These are phyloP conservation scores for Saccharomycopsis oosterbeekiorum DNA, from an alignment of 805 yeast species.

Conservation along the genomic window DNA sequence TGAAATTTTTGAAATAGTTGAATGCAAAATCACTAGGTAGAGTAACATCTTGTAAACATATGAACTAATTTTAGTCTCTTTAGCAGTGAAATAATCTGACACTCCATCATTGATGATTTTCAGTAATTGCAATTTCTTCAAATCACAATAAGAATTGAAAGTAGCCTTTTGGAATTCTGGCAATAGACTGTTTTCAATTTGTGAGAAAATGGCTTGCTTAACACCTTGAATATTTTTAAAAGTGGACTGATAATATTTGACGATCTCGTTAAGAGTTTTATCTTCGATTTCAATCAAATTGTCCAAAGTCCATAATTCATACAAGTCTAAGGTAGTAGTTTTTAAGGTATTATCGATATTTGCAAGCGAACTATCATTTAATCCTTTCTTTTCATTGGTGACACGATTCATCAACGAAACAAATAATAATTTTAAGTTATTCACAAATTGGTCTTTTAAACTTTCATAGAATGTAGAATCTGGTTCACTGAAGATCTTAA, in stretches of 20 bases:
- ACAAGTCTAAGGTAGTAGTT: conserved; percentile 15
- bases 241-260: conserved; percentile 39
- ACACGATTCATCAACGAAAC: conserved; percentile 24
- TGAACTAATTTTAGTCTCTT: conserved; percentile 32
- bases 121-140: conserved; percentile 34
- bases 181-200: conserved; percentile 32
- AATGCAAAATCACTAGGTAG: conserved; percentile 41
- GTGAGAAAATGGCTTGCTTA: conserved; percentile 20
- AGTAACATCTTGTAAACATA: conserved; percentile 41
- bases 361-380: conserved; percentile 5
- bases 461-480: conserved; percentile 24
- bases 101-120: conserved; percentile 34
- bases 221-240: conserved; percentile 35
- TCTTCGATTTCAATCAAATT: conserved; percentile 32
- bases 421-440: conserved; percentile 27
- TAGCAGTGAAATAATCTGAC: conserved; percentile 34
- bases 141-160: conserved; percentile 43
- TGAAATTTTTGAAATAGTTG: conserved; percentile 40
- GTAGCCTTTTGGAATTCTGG: conserved; percentile 40
- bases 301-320: conserved; percentile 17
- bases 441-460: conserved; percentile 28
- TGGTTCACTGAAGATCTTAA: conserved; percentile 26
- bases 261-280: conserved; percentile 37
- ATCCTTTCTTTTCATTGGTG: conserved; percentile 17
- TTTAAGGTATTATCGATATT: neutral